Evolutionary conservation across 1,139 yeast species (phyloP).

Genomic region (Suhomyces atakaporum): DNA sequence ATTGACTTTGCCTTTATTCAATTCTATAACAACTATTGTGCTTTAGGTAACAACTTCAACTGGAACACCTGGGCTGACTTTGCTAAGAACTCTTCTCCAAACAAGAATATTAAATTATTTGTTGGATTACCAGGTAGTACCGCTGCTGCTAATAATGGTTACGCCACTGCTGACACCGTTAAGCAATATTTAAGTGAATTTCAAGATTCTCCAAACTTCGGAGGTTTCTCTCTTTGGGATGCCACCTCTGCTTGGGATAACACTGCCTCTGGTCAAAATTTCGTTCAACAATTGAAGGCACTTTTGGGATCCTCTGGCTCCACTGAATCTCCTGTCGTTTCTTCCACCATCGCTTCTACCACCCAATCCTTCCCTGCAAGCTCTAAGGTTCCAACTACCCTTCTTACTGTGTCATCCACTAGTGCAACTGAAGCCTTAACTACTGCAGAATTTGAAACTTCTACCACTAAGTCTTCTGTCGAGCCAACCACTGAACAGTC

Average conservation of each 20-base stretch:
- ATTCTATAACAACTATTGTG: constrained; percentile 90
- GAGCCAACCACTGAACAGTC: constrained; percentile 5
- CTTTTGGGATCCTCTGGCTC: constrained; percentile 9
- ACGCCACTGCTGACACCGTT: constrained; percentile 30
- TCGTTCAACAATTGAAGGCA: constrained; percentile 18
- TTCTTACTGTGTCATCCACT: constrained; percentile 5
- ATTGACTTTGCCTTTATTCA: constrained; percentile 89
- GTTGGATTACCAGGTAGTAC: constrained; percentile 76
- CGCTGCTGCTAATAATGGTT: constrained; percentile 70
- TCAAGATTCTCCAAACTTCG: constrained; percentile 52
- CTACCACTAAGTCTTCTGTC: constrained; percentile 3
- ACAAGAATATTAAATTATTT: constrained; percentile 61
- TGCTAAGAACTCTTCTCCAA: constrained; percentile 66
- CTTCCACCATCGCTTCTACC: constrained; percentile 2
- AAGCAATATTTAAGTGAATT: constrained; percentile 28
- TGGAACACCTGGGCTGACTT: constrained; percentile 81
- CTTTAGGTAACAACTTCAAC: constrained; percentile 62
- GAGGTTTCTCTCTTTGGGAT: constrained; percentile 92
- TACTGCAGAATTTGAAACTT: constrained; percentile 3
- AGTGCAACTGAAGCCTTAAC: constrained; percentile 2
- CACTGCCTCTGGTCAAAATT: constrained; percentile 15
- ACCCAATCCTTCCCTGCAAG: constrained; percentile 3
- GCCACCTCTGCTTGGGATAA: constrained; percentile 50
- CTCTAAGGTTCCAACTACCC: constrained; percentile 3
- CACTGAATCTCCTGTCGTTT: constrained; percentile 3